A percentile compares a stretch with the other conserved stretches of the same genome.
These are phyloP conservation scores for Arctostaphylos glauca DNA, from an alignment of 148 eudicot genomes.

Conservation along the genomic window DNA sequence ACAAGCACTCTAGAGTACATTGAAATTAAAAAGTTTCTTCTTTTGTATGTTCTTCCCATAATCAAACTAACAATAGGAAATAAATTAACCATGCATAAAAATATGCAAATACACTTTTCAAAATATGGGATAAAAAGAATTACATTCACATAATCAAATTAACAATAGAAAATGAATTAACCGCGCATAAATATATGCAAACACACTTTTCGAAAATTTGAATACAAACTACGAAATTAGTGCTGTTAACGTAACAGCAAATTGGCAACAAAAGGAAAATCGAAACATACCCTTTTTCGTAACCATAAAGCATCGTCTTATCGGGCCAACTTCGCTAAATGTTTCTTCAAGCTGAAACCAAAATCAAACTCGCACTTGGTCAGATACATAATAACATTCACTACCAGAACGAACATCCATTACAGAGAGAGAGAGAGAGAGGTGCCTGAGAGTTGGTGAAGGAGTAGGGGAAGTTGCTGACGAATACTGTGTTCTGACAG, in stretches of 20 bases:
- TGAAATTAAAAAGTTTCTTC: neutral
- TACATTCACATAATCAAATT: no score
- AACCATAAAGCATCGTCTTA: slow-evolving; percentile 86
- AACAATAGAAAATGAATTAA: neutral
- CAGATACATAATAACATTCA: no score
- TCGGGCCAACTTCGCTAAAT: slow-evolving; percentile 91
- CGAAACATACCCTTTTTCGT: slow-evolving; percentile 55
- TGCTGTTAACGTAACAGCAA: neutral
- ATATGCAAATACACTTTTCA: no score
- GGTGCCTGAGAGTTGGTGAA: slow-evolving; percentile 60
- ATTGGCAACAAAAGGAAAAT: neutral
- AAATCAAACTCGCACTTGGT: neutral
- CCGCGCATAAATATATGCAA: neutral
- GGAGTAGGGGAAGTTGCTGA: slow-evolving; percentile 60
- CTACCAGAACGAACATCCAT: neutral
- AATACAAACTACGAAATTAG: neutral
- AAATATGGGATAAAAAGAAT: no score
- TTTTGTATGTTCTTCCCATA: neutral
- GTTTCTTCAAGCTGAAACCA: slow-evolving; percentile 59
- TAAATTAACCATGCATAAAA: neutral
- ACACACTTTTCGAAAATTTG: neutral
- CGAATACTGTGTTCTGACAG: slow-evolving; percentile 54
- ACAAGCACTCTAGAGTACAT: neutral
- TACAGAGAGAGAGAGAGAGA: neutral
- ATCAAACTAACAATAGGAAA: neutral